Conservation (phyloP, 257 asterid genomes). For the Capsicum chinense region DNA sequence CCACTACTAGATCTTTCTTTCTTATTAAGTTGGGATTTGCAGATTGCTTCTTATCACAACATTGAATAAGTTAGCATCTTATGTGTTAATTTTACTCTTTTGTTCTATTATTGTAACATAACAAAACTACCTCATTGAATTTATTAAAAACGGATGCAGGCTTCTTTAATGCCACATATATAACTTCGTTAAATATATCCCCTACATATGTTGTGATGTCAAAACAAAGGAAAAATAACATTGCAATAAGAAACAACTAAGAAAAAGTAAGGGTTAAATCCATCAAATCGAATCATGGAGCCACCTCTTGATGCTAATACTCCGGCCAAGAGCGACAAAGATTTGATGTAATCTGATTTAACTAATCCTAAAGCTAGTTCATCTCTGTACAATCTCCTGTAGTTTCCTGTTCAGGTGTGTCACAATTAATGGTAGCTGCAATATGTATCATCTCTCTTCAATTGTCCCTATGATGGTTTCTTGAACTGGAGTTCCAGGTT, state of each 20-base stretch:
- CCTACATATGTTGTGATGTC: background rate
- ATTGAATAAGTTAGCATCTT: no score
- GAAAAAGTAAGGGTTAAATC: background rate
- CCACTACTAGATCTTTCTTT: no score
- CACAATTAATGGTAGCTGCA: background rate
- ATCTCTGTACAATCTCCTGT: background rate
- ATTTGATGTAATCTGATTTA: background rate
- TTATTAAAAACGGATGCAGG: no score
- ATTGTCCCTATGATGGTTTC: background rate
- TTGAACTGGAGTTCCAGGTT: slow-evolving; percentile 40
- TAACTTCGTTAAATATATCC: background rate
- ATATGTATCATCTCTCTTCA: slow-evolving; percentile 30
- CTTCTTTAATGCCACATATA: background rate
- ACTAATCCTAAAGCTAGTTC: slow-evolving; percentile 7
- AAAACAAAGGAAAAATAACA: background rate
- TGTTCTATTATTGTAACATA: no score
- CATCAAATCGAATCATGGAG: background rate
- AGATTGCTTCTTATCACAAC: no score
- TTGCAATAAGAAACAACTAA: slow-evolving; percentile 1
- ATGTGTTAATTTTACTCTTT: no score
- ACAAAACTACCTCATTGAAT: no score
- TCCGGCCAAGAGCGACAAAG: slow-evolving; percentile 17
- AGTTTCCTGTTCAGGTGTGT: background rate
- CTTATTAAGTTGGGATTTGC: no score
- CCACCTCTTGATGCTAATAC: background rate